phyloP scores from a whole-genome alignment of 768 basidiomycete species.

The Tephrocybe sp. region DNA sequence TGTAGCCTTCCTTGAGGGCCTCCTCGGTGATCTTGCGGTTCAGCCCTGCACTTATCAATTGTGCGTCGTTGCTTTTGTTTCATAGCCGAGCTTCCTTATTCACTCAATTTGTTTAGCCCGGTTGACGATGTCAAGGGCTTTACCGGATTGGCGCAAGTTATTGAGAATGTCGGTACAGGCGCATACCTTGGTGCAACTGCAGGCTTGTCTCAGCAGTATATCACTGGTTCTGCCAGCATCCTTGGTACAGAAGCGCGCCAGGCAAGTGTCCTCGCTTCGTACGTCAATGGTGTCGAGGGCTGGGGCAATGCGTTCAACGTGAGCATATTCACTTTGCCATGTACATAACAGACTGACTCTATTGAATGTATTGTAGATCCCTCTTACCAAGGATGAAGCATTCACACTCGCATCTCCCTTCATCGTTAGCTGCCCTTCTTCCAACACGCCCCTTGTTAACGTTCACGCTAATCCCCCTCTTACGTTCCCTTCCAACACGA shows the following conservation, averaged over 20 bases:
- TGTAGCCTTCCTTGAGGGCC: slow-evolving; percentile 4
- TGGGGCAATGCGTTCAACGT: slow-evolving; percentile 15
- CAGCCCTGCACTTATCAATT: slow-evolving; percentile 12
- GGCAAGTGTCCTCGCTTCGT: slow-evolving; percentile 7
- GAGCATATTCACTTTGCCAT: neutral
- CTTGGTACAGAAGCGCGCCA: slow-evolving; percentile 16
- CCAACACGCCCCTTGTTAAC: slow-evolving; percentile 42
- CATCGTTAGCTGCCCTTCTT: slow-evolving; percentile 46
- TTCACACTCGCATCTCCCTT: slow-evolving; percentile 36
- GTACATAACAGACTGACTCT: neutral
- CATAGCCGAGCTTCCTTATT: neutral
- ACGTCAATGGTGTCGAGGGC: slow-evolving; percentile 12
- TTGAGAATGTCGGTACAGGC: slow-evolving; percentile 13
- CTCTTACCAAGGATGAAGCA: slow-evolving; percentile 28
- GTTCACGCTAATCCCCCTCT: slow-evolving; percentile 49
- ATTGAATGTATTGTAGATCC: slow-evolving; percentile 23
- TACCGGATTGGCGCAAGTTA: slow-evolving; percentile 6
- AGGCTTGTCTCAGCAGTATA: slow-evolving; percentile 8
- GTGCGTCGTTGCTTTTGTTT: neutral
- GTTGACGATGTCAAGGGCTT: slow-evolving; percentile 4
- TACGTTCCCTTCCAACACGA: slow-evolving; percentile 19
- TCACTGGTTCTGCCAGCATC: slow-evolving; percentile 12
- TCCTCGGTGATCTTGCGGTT: slow-evolving; percentile 3
- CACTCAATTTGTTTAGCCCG: slow-evolving; percentile 2
- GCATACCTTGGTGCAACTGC: slow-evolving; percentile 11